Evolutionary conservation across 1,139 yeast genomes (phyloP), one percentile per base, ranked within the genome.

Genomic region (Magnusiomyces ingens): DNA sequence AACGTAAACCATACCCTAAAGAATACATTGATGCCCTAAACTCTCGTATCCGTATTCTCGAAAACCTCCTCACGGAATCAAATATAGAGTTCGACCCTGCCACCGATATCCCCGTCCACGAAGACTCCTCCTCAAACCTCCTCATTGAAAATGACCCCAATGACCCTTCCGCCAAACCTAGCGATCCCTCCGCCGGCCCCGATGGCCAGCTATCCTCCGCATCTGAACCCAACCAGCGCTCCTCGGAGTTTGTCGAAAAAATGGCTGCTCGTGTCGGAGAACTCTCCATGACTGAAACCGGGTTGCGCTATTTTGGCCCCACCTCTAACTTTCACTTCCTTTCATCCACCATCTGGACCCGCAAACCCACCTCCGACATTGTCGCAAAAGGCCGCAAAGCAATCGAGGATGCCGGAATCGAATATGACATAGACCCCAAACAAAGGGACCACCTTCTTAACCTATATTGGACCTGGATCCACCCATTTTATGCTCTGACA

Each of bases 401-500:
- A 15, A 21, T 56, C 29, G 47, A 54, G 46, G 52, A 44, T 51
- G 45, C 52, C 15, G 50, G 57, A 32, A 17, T 52, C 32, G 22
- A 47, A 26, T 41, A 54, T 51, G 61, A 58, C 26, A 52, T 57
- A 11, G 59, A 58, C 12, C 50, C 55, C 5, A 42, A 50, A 6
- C 26, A 56, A 21, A 45, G 58, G 21, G 59, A 55, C 5, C 61
- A 62, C 50, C 57, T 62, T 2, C 53, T 62, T 8, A 57, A 60
- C 38, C 58, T 62, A n/a, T 62, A 58, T 50, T 62, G 63, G 59
- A 58, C 62, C 21, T 62, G 66, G 65, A 64, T 60, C 45, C 62
- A 62, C 45, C 58, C 61, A 2, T 60, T 59, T 44, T 60, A 59
- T 51, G 58, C 60, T 26, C 52, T 62, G 17, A 55, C 60, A 12